Evolutionary conservation across 1,284 basidiomycete species (phyloP).

Genomic region (Apiotrichum domesticum): DNA sequence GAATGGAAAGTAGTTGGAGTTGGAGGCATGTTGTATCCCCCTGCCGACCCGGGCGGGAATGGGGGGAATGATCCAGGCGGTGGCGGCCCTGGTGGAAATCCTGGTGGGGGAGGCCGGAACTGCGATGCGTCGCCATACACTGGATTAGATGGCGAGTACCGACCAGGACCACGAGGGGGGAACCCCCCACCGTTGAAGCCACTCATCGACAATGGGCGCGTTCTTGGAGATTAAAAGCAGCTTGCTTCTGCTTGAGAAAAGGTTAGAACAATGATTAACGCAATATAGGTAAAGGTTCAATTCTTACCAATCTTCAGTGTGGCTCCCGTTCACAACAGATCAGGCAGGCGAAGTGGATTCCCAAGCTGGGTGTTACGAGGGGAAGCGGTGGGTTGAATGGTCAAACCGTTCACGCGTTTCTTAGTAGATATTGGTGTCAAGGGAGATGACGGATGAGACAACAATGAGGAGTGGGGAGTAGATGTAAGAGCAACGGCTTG

Average conservation of each 20-base stretch:
- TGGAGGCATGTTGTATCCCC: constrained; percentile 1
- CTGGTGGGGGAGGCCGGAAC: neutral
- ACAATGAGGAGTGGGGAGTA: no score
- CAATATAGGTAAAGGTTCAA: neutral
- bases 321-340: no score
- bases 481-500: no score
- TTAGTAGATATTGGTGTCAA: no score
- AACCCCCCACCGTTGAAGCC: constrained; percentile 8
- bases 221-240: neutral
- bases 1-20: constrained; percentile 7
- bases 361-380: no score
- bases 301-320: neutral
- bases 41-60: constrained; percentile 12
- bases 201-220: constrained; percentile 19
- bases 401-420: neutral
- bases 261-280: constrained; percentile 1
- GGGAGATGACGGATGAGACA: no score
- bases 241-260: neutral
- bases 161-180: constrained; percentile 1
- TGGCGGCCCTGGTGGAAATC: constrained; percentile 17
- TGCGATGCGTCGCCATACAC: constrained; percentile 13
- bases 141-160: constrained; percentile 3
- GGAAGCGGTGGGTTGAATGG: neutral
- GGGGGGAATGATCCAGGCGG: constrained; percentile 22
- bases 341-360: no score